A percentile compares a stretch with the other conserved stretches of the same genome.
These are phyloP conservation scores for Huntiella savannae DNA, from an alignment of 2,329 filamentous ascomycete species.

Conservation along the genomic window DNA sequence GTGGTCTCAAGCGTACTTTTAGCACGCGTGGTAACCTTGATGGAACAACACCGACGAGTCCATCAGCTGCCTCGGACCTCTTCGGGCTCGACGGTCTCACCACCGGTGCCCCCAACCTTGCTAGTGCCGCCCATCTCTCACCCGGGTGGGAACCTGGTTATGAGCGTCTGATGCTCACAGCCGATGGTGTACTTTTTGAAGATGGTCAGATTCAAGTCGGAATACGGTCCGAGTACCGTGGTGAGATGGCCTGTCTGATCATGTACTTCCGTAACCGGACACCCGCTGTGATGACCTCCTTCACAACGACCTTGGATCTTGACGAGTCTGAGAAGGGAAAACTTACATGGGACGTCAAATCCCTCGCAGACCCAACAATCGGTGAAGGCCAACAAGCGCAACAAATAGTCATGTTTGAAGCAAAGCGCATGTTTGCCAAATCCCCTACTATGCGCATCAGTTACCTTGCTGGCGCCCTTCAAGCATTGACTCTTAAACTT, in stretches of 20 bases:
- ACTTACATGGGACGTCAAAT: slow-evolving; percentile 73
- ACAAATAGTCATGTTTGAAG: slow-evolving; percentile 89
- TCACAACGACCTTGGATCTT: slow-evolving; percentile 85
- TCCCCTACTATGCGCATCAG: slow-evolving; percentile 84
- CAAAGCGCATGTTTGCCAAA: slow-evolving; percentile 60
- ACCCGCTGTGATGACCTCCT: slow-evolving; percentile 63
- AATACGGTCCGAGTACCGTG: slow-evolving; percentile 80
- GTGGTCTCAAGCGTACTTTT: slow-evolving; percentile 72
- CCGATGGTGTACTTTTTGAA: slow-evolving; percentile 84
- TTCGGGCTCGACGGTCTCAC: slow-evolving; percentile 62
- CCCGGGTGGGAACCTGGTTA: slow-evolving; percentile 90
- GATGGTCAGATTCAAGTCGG: slow-evolving; percentile 88
- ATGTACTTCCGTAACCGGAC: slow-evolving; percentile 94
- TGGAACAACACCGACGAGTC: slow-evolving; percentile 17
- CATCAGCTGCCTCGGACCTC: slow-evolving; percentile 40
- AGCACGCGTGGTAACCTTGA: slow-evolving; percentile 36
- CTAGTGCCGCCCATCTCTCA: slow-evolving; percentile 77
- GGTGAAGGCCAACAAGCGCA: slow-evolving; percentile 59
- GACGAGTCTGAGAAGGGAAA: slow-evolving; percentile 44
- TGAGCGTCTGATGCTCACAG: slow-evolving; percentile 56
- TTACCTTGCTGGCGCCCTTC: slow-evolving; percentile 81
- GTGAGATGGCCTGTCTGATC: slow-evolving; percentile 88
- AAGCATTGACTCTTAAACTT: slow-evolving; percentile 78
- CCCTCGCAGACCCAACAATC: slow-evolving; percentile 68
- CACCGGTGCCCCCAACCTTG: slow-evolving; percentile 57